Conservation (phyloP, 192 early-diverging fungal genomes). For the Dissophora ornata region DNA sequence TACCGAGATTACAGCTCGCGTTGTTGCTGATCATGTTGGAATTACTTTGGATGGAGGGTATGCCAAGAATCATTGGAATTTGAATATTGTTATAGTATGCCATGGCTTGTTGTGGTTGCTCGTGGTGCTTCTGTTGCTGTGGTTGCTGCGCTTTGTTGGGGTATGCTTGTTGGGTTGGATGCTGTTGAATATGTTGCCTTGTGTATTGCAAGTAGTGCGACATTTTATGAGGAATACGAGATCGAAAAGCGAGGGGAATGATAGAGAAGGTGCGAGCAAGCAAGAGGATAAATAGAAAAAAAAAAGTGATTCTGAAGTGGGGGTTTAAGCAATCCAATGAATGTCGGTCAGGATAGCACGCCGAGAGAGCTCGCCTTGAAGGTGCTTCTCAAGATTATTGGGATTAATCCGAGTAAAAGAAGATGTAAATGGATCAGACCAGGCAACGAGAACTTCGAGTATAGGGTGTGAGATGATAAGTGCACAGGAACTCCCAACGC, state of each 20-base stretch:
- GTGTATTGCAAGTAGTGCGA: conserved; percentile 21
- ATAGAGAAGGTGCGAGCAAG: too few species aligned
- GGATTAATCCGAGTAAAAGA: not conserved
- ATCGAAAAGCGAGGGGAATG: too few species aligned
- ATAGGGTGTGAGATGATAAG: too few species aligned
- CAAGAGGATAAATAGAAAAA: not conserved
- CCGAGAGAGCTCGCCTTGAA: too few species aligned
- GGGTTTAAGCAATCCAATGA: too few species aligned
- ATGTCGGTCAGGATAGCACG: too few species aligned
- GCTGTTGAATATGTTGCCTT: not conserved
- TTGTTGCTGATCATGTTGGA: not conserved
- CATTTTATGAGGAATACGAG: conserved; percentile 3
- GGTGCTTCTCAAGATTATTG: too few species aligned
- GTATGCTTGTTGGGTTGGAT: not conserved
- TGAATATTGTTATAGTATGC: conserved; percentile 24
- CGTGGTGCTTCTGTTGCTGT: conserved; percentile 10
- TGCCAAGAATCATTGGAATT: conserved; percentile 18
- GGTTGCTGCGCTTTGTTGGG: conserved; percentile 1
- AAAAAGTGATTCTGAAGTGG: too few species aligned
- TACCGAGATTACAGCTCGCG: not conserved
- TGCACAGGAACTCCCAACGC: too few species aligned
- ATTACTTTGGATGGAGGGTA: not conserved
- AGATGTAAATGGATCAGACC: not conserved
- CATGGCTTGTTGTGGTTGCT: conserved; percentile 20
- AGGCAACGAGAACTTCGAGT: not conserved